A percentile compares a stretch with the other conserved stretches of the same genome.
phyloP scores from a whole-genome alignment of 768 basidiomycete genomes.

The Collybia sp. region DNA sequence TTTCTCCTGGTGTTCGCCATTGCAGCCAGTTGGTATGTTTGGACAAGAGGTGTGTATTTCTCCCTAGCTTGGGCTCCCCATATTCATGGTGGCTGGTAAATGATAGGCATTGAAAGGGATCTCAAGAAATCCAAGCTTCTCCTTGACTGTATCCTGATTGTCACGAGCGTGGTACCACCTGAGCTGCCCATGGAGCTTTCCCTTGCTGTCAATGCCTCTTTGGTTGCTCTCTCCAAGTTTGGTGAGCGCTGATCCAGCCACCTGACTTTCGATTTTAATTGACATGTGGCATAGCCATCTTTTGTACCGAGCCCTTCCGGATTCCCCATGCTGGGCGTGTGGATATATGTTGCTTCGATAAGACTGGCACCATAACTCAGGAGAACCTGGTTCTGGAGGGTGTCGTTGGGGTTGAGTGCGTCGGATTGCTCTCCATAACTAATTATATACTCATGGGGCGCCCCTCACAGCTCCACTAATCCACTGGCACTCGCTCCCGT shows the following conservation, averaged over 20 bases:
- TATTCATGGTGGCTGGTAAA: neutral
- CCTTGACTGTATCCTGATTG: constrained; percentile 92
- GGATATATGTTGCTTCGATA: constrained; percentile 99
- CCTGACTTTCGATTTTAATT: neutral
- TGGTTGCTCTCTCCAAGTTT: constrained; percentile 90
- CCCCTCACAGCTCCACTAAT: constrained; percentile 45
- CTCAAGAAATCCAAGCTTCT: constrained; percentile 94
- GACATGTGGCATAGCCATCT: constrained; percentile 64
- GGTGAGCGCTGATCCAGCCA: constrained; percentile 45
- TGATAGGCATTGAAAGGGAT: constrained; percentile 79
- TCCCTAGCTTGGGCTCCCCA: neutral
- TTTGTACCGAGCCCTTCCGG: constrained; percentile 98
- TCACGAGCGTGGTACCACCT: constrained; percentile 96
- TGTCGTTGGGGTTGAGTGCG: constrained; percentile 86
- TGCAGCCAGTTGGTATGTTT: constrained; percentile 97
- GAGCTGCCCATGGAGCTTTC: constrained; percentile 98
- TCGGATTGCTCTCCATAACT: constrained; percentile 5
- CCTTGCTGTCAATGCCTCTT: constrained; percentile 90
- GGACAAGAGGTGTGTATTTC: constrained; percentile 74
- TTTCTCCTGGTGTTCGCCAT: constrained; percentile 97
- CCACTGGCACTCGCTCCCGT: constrained; percentile 70
- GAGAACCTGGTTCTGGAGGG: constrained; percentile 95
- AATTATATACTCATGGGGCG: constrained; percentile 6
- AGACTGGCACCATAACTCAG: constrained; percentile 97
- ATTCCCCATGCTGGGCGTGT: constrained; percentile 95